Percentiles rank a stretch among this genome's conserved stretches.
Conservation (phyloP, 2,329 filamentous ascomycete species). For the Neonectria neomacrospora region DNA sequence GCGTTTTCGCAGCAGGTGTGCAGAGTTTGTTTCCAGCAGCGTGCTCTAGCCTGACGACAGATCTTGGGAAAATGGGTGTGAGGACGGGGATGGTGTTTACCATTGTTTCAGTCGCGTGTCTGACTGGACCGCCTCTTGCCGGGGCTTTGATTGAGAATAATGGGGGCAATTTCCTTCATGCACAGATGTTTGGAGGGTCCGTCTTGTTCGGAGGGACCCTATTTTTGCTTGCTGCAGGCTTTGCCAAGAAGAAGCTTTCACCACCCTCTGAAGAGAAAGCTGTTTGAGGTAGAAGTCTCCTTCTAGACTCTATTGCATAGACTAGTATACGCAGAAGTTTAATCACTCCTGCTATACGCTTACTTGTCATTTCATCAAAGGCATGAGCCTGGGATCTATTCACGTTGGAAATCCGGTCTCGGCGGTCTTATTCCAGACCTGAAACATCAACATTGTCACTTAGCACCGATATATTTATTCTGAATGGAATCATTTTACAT, state of each 20-base stretch:
- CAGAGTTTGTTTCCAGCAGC: constrained; percentile 5
- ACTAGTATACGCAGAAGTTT: no score
- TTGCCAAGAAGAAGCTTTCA: background rate
- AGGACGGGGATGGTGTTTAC: constrained; percentile 11
- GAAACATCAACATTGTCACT: no score
- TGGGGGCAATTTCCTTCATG: background rate
- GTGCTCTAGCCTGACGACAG: background rate
- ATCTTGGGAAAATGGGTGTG: background rate
- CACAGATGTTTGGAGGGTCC: background rate
- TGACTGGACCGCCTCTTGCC: background rate
- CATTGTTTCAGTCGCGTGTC: background rate
- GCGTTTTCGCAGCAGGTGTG: constrained; percentile 2
- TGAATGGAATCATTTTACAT: no score
- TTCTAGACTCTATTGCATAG: no score
- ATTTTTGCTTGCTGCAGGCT: background rate
- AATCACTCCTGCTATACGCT: no score
- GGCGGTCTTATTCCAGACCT: no score
- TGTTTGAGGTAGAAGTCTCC: no score
- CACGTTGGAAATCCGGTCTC: no score
- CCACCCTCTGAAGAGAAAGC: background rate
- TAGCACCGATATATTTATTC: no score
- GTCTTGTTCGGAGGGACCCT: background rate
- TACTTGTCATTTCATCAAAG: no score
- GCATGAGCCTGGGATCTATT: no score
- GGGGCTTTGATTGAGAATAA: background rate